Evolutionary conservation across 257 asterid genomes (phyloP).

Genomic region (Solanum sejunctum): DNA sequence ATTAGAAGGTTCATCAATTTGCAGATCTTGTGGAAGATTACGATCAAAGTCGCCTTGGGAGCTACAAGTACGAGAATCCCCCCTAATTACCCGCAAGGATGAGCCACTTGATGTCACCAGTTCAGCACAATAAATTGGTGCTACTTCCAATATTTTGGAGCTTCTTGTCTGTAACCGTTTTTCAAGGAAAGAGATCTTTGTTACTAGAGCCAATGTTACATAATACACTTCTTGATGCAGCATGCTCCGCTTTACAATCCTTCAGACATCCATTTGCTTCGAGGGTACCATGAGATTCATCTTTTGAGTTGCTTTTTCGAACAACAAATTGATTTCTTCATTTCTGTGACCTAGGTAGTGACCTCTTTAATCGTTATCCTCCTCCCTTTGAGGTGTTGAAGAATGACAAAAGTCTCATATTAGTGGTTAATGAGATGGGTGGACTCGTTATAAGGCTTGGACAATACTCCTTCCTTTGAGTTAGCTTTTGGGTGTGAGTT

Average conservation of each 20-base stretch:
- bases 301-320: neutral
- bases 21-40: constrained; percentile 4
- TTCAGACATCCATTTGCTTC: constrained; percentile 4
- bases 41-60: neutral
- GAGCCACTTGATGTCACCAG: neutral
- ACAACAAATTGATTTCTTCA: neutral
- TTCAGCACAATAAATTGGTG: constrained; percentile 8
- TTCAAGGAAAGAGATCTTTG: constrained; percentile 13
- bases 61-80: neutral
- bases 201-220: neutral
- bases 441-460: no score
- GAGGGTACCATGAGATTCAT: neutral
- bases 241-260: neutral
- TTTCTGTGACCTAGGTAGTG: neutral
- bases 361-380: constrained; percentile 9
- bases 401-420: no score
- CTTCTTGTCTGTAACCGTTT: constrained; percentile 7
- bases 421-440: no score
- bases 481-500: no score
- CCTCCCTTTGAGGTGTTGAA: neutral
- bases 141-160: constrained; percentile 14
- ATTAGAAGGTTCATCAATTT: neutral
- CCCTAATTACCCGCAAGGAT: neutral
- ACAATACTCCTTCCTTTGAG: no score
- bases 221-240: constrained; percentile 7